Evolutionary conservation across 2,329 filamentous ascomycete genomes (phyloP), one percentile per base, ranked within the genome.

Genomic region (Diplodia corticola): DNA sequence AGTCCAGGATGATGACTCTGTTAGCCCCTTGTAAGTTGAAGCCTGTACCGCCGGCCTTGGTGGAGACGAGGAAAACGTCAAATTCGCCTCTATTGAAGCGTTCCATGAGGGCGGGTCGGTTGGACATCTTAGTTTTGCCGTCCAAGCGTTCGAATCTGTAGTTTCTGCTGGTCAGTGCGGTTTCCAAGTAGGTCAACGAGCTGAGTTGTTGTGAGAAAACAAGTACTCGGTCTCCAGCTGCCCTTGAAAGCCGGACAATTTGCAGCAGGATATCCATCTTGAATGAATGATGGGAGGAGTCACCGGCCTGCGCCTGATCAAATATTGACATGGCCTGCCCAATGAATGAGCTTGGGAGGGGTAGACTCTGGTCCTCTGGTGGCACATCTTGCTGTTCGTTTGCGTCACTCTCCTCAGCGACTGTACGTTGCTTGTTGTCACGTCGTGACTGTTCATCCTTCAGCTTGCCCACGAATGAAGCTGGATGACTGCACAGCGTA

Each of bases 11-110:
- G 22, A 97, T 85, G 1, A 97, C 91, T 22, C 93, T 87, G 74
- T 93, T 97, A 1, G 93, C 93, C 1, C 90, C 89, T 48, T 87
- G 86, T 13, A 97, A 89, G 69, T 97, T 97, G 59, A 97, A 81
- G 0, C 93, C 93, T 1, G 93, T 80, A 0, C 92, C 92, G 24
- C 93, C 93, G 9, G 93, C 92, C 67, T 78, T 88, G 0, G 92
- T 97, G 0, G 92, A 96, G 66, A 97, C 92, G 1, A 97, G 80
- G 73, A 91, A 91, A 0, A 96, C 82, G 20, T 80, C 72, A 24
- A 69, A 70, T 1, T 75, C 66, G 26, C 88, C 83, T 0, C 80
- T 80, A 70, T 95, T 93, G 81, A 97, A 96, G 48, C 85, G 77
- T 1, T 77, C 74, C 74, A 92, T 90, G n/a, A 66, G 13, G 9